Evolutionary conservation across 2,329 filamentous ascomycete genomes (phyloP), one percentile per base, ranked within the genome.

Genomic region (Cercospora sp.): DNA sequence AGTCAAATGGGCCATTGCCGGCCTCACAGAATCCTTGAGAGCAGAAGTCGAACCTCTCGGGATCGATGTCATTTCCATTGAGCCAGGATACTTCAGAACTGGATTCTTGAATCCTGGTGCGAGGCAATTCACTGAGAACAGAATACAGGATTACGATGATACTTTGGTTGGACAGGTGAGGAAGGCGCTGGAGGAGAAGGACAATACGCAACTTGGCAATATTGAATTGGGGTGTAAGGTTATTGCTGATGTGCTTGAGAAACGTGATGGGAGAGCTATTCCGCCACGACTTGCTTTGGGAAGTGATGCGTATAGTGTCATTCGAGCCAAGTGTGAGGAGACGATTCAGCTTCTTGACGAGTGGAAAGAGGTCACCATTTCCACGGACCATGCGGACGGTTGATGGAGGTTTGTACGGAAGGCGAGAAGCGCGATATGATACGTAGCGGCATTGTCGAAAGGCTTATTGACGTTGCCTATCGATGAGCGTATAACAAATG

Each of bases 221-320:
- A 81, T 86, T 3, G 77, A 76, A 18, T 88, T 88, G 79, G 87
- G 84, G 0, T 78, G 79, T 7, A 80, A 78, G 65, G 81, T 86
- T 0, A 79, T 88, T 30, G 81, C 89, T 5, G 87, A 90, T 70
- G 79, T 87, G 13, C 71, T 90, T 71, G 87, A 84, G 7, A 79
- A 79, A 53, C 81, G 80, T 20, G 75, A 77, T 68, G 86, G 84
- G 0, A 84, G 76, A 70, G 80, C 83, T 20, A 78, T 89, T 1
- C 88, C 87, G 0, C 71, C 84, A 13, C 78, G 87, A 30, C 72
- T 90, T 60, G 78, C 83, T n/a, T 75, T 90, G 48, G 88, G 88
- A 0, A 80, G 77, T 7, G 87, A 89, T 75, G 68, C 68, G 28
- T 63, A 62, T 31, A 65, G 51, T 20, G 48, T 59, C 65, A 72